Evolutionary conservation across 768 basidiomycete genomes (phyloP), one percentile per base, ranked within the genome.

Genomic region (Clavaria fumosa): DNA sequence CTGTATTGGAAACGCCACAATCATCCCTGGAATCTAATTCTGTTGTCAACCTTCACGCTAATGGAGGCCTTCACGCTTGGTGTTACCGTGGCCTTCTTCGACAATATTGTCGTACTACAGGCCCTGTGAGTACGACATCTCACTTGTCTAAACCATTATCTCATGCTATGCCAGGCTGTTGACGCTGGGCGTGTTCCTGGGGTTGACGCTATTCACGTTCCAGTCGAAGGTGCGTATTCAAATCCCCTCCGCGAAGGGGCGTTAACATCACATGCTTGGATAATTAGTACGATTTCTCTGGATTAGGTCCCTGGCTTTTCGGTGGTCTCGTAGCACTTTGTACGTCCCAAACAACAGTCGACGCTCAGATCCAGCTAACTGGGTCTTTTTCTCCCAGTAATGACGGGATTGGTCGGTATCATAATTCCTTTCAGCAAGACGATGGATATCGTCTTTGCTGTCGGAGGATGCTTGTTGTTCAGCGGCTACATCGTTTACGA

Each of bases 1-100:
- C 69, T 90, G 4, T 93, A 75, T 63, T 91, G 82, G 82, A 91
- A 95, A 59, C 77, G 91, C 40, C 90, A 93, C 56, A 75, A 72
- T 53, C 75, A 85, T 54, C 93, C 93, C 17, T 62, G 73, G 54
- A 99, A 99, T 57, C 64, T 93, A 42, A 65, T 86, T 32, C 63
- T 96, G 20, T 65, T 99, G 24, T 73, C 78, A 14, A 65, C 79
- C 2, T 99, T 97, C 59, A 99, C 95, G 6, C 51, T 83, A 17
- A 66, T 93, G 64, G 95, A 99, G 57, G 80, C 86, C 4, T 77
- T 86, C 53, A 78, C 88, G 7, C 64, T 99, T 34, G 95, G 95
- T n/a, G 62, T 85, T 5, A 73, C 79, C 22, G 69, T 83, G 18
- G 81, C 78, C 0, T 85, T 78, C 58, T 77, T 70, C 51, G 70